Base-by-base conservation (phyloP, 768 basidiomycete species). In the Serendipita sp. region DNA sequence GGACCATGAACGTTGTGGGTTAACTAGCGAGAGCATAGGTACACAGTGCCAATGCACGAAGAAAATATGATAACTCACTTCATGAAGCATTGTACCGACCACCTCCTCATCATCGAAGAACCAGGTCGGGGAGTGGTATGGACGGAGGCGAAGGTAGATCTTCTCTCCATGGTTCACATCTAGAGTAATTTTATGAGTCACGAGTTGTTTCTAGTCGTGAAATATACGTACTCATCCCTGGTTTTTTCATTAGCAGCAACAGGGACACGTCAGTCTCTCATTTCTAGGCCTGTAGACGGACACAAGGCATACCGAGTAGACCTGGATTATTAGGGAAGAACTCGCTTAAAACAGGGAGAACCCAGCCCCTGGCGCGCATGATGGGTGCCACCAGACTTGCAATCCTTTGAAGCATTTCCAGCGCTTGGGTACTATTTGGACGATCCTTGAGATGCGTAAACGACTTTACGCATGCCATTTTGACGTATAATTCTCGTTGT, bases 381-480 rank as follows among this genome's bases (percentile, higher is more conserved):
- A 97, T 91, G 4, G 94, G 94, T 73, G 93, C 94, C 60, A 95
- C 91, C 58, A 90, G 78, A 1, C 85, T 84, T 0, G 86, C 85
- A 35, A 89, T 78, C 67, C 80, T 79, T 68, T 86, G 81, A 44
- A 93, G 78, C 71, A 88, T 76, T 15, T 77, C 72, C 47, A 90
- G 77, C 16, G 91, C 89, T 44, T 81, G 79, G 67, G 87, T 81
- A 48, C 83, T 80, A 69, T 82, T 81, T 44, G 85, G 85, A 70
- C 78, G 79, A 65, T 80, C 81, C 67, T 83, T 86, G 67, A 92
- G 79, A 72, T 89, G 84, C 18, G 84, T 84, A 67, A 86, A 85
- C 0, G 85, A 81, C 69, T 81, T 76, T 18, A 69, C 41, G 41
- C 41, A 41, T 41, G 41, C 5, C 41, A 41, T 41, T 41, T 41